These are phyloP conservation scores for Paramecium bursaria DNA, from an alignment of 73 alveolate genomes.

Conservation along the genomic window DNA sequence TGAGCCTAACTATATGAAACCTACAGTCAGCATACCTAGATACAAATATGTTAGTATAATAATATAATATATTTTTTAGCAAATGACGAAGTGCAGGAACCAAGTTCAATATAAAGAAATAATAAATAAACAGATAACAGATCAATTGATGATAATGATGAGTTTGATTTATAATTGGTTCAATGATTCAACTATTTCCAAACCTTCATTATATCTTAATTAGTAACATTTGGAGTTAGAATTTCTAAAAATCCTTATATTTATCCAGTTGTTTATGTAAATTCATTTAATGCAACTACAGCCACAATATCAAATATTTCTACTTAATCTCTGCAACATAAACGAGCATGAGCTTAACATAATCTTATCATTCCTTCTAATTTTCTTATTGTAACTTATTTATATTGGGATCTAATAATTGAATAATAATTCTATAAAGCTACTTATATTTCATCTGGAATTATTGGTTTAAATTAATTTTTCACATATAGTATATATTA, in stretches of 20 bases:
- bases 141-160: too few species aligned
- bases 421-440: slow-evolving; percentile 72
- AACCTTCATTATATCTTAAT: neutral
- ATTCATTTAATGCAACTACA: slow-evolving; percentile 79
- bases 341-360: slow-evolving; percentile 89
- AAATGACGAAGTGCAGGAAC: too few species aligned
- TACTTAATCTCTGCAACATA: slow-evolving; percentile 75
- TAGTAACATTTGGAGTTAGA: neutral
- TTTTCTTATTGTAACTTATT: slow-evolving; percentile 77
- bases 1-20: slow-evolving; percentile 70
- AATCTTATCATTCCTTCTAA: slow-evolving; percentile 82
- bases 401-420: slow-evolving; percentile 63
- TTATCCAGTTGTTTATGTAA: slow-evolving; percentile 63
- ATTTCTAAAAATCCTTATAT: slow-evolving; percentile 13
- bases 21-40: slow-evolving; percentile 68
- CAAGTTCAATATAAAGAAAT: too few species aligned
- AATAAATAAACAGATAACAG: too few species aligned
- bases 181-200: slow-evolving; percentile 25
- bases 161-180: too few species aligned
- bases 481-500: slow-evolving; percentile 74
- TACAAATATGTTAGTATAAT: slow-evolving; percentile 30
- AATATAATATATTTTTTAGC: too few species aligned
- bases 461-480: slow-evolving; percentile 72
- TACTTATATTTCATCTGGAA: slow-evolving; percentile 77
- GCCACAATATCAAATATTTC: slow-evolving; percentile 79